These are phyloP conservation scores for Elaeis guineensis DNA, from an alignment of 176 grass and related monocot species.

Conservation along the genomic window DNA sequence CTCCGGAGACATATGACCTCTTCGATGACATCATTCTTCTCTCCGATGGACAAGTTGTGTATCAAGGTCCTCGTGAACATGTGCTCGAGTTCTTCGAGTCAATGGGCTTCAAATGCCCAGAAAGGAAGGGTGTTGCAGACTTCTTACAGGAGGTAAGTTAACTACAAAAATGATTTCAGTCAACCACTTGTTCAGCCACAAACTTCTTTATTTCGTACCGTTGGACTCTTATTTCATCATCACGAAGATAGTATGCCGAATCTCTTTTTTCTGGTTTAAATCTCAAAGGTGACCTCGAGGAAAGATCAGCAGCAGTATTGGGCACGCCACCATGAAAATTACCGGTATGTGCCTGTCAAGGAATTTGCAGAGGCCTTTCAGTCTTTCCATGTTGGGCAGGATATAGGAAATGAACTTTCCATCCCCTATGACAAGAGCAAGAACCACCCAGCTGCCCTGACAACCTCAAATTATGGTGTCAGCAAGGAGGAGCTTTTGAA, in stretches of 20 bases:
- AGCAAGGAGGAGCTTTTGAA: slow-evolving; percentile 54
- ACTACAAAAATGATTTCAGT: neutral
- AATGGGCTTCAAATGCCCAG: slow-evolving; percentile 55
- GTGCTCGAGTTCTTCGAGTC: slow-evolving; percentile 59
- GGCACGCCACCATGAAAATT: slow-evolving; percentile 43
- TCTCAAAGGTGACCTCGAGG: slow-evolving; percentile 62
- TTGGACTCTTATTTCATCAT: too few species aligned
- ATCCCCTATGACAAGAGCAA: slow-evolving; percentile 69
- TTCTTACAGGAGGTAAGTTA: slow-evolving; percentile 51
- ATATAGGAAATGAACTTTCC: slow-evolving; percentile 39
- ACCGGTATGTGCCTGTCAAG: slow-evolving; percentile 61
- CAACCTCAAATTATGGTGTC: slow-evolving; percentile 67
- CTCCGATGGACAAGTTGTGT: slow-evolving; percentile 57
- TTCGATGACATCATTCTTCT: slow-evolving; percentile 61
- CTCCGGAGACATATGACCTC: slow-evolving; percentile 51
- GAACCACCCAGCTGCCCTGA: slow-evolving; percentile 67
- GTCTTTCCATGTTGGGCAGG: slow-evolving; percentile 62
- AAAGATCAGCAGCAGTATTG: slow-evolving; percentile 95
- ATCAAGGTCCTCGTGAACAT: slow-evolving; percentile 52
- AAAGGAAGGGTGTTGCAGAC: slow-evolving; percentile 53
- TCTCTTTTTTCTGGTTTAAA: too few species aligned
- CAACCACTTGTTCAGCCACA: too few species aligned
- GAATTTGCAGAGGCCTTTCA: slow-evolving; percentile 70
- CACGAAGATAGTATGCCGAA: too few species aligned
- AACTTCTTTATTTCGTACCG: too few species aligned